A percentile compares a stretch with the other conserved stretches of the same genome.
Conservation (phyloP, 2,329 filamentous ascomycete species). For the Myriosclerotinia scirpicola region DNA sequence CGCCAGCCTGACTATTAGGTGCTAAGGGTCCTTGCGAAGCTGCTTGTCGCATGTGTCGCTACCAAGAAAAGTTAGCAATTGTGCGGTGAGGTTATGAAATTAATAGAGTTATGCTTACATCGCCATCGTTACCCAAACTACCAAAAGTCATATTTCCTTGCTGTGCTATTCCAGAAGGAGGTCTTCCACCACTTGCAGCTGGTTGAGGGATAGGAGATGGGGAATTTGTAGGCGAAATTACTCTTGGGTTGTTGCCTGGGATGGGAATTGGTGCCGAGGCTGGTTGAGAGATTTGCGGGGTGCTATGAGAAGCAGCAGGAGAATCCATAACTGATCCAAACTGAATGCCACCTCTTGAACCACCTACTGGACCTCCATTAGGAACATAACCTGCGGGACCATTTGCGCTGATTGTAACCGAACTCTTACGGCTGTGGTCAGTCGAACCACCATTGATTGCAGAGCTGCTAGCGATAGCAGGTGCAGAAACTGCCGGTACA, state of each 20-base stretch:
- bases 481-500: conserved; percentile 58
- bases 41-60: conserved; percentile 69
- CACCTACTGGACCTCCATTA: conserved; percentile 69
- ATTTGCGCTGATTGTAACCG: conserved; percentile 86
- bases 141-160: conserved; percentile 76
- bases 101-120: conserved; percentile 58
- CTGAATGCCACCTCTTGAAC: conserved; percentile 66
- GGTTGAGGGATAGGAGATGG: conserved; percentile 93
- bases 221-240: conserved; percentile 81
- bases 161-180: conserved; percentile 72
- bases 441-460: conserved; percentile 67
- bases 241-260: conserved; percentile 64
- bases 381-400: conserved; percentile 72
- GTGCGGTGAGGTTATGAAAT: conserved; percentile 25
- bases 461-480: conserved; percentile 61
- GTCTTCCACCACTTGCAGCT: conserved; percentile 68
- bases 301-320: conserved; percentile 65
- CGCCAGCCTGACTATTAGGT: conserved; percentile 60
- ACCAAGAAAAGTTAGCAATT: conserved; percentile 36
- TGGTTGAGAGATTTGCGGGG: conserved; percentile 53
- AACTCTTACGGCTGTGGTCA: conserved; percentile 82
- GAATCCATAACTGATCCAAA: conserved; percentile 77
- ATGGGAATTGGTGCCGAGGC: conserved; percentile 60
- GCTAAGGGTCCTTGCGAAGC: conserved; percentile 61
- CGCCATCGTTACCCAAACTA: conserved; percentile 76